Evolutionary conservation across 164 flowering plant species (phyloP).

Genomic region (Stephania japonica): DNA sequence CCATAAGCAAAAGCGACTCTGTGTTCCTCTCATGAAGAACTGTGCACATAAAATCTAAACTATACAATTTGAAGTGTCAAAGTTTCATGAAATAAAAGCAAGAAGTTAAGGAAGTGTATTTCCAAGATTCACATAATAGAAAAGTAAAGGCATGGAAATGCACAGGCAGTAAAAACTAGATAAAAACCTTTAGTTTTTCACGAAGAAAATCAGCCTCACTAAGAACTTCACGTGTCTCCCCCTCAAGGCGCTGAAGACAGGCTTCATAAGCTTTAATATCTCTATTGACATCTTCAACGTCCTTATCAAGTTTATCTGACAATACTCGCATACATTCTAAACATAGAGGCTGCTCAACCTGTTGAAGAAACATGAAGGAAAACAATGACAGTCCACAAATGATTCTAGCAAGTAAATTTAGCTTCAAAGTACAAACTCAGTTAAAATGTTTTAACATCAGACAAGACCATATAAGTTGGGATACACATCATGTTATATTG

Average conservation of each 20-base stretch:
- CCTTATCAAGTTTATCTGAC: slow-evolving; percentile 96
- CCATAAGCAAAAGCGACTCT: too few species aligned
- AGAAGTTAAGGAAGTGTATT: not conserved
- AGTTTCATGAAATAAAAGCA: not conserved
- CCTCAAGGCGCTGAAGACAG: slow-evolving; percentile 79
- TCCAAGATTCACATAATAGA: not conserved
- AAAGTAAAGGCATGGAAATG: not conserved
- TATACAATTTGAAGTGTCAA: too few species aligned
- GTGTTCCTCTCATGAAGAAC: too few species aligned
- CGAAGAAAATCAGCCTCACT: slow-evolving; percentile 84
- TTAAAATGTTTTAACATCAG: not conserved
- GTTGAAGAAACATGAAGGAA: slow-evolving; percentile 7
- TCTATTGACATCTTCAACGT: slow-evolving; percentile 92
- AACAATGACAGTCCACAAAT: not conserved
- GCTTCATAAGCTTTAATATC: slow-evolving; percentile 96
- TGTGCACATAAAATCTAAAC: too few species aligned
- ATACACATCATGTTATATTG: not conserved
- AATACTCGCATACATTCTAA: slow-evolving; percentile 92
- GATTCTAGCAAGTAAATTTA: not conserved
- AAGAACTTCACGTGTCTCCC: slow-evolving; percentile 69
- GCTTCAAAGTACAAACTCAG: not conserved
- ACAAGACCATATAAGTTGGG: not conserved
- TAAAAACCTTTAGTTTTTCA: slow-evolving; percentile 79
- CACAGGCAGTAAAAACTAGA: not conserved
- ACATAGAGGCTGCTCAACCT: slow-evolving; percentile 98